A percentile compares a stretch with the other conserved stretches of the same genome.
Evolutionary conservation across 2,329 filamentous ascomycete genomes (phyloP).

Genomic region (Nemania bipapillata): DNA sequence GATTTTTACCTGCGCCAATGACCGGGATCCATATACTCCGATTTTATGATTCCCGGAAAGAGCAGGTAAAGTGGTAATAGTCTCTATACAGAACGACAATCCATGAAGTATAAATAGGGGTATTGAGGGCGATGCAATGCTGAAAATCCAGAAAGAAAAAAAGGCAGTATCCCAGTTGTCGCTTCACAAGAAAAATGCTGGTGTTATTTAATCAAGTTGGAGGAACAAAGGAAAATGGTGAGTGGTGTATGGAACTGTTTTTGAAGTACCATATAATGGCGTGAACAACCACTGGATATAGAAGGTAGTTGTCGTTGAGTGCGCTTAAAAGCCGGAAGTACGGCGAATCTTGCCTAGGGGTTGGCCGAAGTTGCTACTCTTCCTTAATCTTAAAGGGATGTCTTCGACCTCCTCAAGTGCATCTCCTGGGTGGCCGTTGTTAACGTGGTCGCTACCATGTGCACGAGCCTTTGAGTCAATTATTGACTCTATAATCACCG

Average conservation of each 20-base stretch:
- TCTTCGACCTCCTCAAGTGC: slow-evolving; percentile 36
- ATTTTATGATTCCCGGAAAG: background rate
- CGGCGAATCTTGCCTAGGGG: slow-evolving; percentile 44
- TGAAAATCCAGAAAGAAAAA: slow-evolving; percentile 13
- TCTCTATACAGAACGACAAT: slow-evolving; percentile 9
- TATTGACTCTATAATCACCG: slow-evolving; percentile 18
- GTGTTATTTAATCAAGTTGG: background rate
- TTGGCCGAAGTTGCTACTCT: slow-evolving; percentile 47
- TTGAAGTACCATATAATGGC: background rate
- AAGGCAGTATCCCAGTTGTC: slow-evolving; percentile 9
- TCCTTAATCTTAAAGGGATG: slow-evolving; percentile 43
- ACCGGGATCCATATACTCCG: background rate
- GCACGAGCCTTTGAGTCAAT: slow-evolving; percentile 19
- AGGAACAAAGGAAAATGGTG: slow-evolving; percentile 22
- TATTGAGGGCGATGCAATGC: slow-evolving; percentile 35
- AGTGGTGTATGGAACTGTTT: background rate
- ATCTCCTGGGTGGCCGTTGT: slow-evolving; percentile 33
- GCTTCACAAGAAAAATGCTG: slow-evolving; percentile 12
- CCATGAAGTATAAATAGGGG: slow-evolving; percentile 17
- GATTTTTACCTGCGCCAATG: background rate
- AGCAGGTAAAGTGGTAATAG: background rate
- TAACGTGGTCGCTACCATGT: slow-evolving; percentile 28
- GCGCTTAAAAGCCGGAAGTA: slow-evolving; percentile 7
- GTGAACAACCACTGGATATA: background rate
- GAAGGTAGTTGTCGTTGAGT: background rate